These are phyloP conservation scores for Nemophila menziesii DNA, from an alignment of 257 asterid genomes.

Conservation along the genomic window DNA sequence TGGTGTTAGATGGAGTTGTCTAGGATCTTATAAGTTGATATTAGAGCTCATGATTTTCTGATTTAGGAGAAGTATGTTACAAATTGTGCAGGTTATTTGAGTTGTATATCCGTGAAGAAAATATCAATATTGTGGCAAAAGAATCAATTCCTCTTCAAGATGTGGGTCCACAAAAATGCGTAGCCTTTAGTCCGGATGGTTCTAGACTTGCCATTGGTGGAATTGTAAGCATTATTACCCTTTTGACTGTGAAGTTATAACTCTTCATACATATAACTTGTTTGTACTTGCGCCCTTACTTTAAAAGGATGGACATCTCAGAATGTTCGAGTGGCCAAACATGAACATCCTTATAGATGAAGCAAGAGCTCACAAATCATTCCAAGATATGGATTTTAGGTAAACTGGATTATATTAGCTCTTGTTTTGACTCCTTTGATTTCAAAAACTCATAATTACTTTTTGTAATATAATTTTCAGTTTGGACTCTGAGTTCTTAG, in stretches of 20 bases:
- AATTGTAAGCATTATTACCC: constrained; percentile 41
- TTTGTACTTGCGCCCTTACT: background rate
- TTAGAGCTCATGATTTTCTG: no score
- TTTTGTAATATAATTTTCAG: constrained; percentile 28
- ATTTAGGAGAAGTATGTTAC: background rate
- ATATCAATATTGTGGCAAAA: constrained; percentile 34
- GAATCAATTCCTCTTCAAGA: constrained; percentile 56
- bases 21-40: no score
- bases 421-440: background rate
- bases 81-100: constrained; percentile 50
- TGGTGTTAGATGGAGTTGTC: no score
- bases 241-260: background rate
- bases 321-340: constrained; percentile 89
- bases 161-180: constrained; percentile 65
- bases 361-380: constrained; percentile 92
- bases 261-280: constrained; percentile 1
- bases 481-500: constrained; percentile 86
- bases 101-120: constrained; percentile 46
- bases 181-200: constrained; percentile 89
- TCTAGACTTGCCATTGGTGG: constrained; percentile 91
- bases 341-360: constrained; percentile 61
- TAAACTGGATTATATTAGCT: constrained; percentile 14
- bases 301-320: constrained; percentile 81
- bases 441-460: no score
- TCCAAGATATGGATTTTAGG: constrained; percentile 97